Conservation (phyloP, 1,139 yeast genomes). For the Candida pseudocylindracea region DNA sequence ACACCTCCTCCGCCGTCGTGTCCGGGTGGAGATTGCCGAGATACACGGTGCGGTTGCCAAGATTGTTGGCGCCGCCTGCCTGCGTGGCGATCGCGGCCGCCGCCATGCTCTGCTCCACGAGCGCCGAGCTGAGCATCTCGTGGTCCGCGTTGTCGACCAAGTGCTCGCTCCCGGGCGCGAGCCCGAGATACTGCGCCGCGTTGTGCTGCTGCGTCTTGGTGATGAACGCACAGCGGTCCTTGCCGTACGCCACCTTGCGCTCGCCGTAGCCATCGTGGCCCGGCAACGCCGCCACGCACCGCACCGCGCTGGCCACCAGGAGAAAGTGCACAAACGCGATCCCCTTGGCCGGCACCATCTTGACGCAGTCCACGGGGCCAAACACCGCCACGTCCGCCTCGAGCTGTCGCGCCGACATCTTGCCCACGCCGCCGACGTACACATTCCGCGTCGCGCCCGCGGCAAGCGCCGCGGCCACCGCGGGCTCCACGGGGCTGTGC, state of each 20-base stretch:
- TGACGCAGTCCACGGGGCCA: slow-evolving; percentile 34
- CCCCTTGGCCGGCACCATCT: slow-evolving; percentile 32
- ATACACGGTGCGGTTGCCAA: slow-evolving; percentile 84
- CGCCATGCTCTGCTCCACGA: slow-evolving; percentile 36
- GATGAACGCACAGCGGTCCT: slow-evolving; percentile 49
- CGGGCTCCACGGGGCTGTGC: slow-evolving; percentile 40
- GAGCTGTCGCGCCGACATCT: slow-evolving; percentile 32
- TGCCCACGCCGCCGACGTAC: slow-evolving; percentile 41
- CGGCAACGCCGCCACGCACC: slow-evolving; percentile 33
- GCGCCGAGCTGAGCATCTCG: slow-evolving; percentile 31
- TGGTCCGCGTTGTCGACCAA: slow-evolving; percentile 64
- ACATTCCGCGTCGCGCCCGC: slow-evolving; percentile 89
- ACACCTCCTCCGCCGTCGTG: slow-evolving; percentile 74
- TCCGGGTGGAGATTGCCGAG: slow-evolving; percentile 75
- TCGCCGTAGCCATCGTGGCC: slow-evolving; percentile 32
- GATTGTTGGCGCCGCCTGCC: slow-evolving; percentile 57
- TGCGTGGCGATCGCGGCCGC: slow-evolving; percentile 35
- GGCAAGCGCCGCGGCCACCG: slow-evolving; percentile 52
- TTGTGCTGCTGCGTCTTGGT: slow-evolving; percentile 93
- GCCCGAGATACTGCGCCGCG: slow-evolving; percentile 86
- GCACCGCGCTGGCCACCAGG: slow-evolving; percentile 30
- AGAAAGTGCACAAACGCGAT: slow-evolving; percentile 41
- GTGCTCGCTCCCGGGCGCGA: slow-evolving; percentile 80
- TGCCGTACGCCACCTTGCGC: slow-evolving; percentile 36
- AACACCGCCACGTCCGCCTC: slow-evolving; percentile 23